Conservation (phyloP, 257 asterid genomes). For the Galeopsis tetrahit region DNA sequence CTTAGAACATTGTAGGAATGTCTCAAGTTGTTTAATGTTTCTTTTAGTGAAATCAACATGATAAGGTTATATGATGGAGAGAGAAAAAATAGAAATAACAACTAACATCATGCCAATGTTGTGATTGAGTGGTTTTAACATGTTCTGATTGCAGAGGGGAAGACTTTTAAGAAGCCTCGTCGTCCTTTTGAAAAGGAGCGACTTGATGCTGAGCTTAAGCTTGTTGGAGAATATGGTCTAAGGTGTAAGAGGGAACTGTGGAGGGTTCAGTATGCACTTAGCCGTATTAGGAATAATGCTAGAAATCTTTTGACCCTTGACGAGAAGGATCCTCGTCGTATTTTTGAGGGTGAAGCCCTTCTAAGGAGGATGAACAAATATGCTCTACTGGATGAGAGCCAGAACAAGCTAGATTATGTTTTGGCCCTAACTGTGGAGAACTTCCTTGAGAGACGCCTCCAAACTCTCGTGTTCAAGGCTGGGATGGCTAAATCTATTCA, state of each 20-base stretch:
- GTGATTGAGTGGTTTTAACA: not conserved
- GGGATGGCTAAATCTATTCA: slow-evolving; percentile 93
- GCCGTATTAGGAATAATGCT: slow-evolving; percentile 82
- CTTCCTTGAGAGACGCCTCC: slow-evolving; percentile 90
- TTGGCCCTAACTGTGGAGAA: slow-evolving; percentile 85
- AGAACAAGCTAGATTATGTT: slow-evolving; percentile 91
- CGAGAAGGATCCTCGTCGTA: slow-evolving; percentile 83
- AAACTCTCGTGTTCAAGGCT: slow-evolving; percentile 85
- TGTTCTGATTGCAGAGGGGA: slow-evolving; percentile 55
- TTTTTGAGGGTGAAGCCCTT: slow-evolving; percentile 91
- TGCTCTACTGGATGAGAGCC: slow-evolving; percentile 78
- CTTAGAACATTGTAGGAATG: not conserved
- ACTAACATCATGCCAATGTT: not conserved
- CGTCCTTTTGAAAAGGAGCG: slow-evolving; percentile 94
- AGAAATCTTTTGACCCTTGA: slow-evolving; percentile 77
- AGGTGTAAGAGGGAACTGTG: slow-evolving; percentile 91
- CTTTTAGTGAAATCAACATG: not conserved
- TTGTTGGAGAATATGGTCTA: slow-evolving; percentile 84
- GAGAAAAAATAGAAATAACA: too few species aligned
- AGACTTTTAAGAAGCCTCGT: slow-evolving; percentile 90
- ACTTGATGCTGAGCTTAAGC: slow-evolving; percentile 84
- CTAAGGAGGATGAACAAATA: slow-evolving; percentile 86
- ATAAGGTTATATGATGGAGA: not conserved
- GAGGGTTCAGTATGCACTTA: slow-evolving; percentile 93
- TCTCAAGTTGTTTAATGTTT: not conserved